Evolutionary conservation across 1,139 yeast species (phyloP).

Genomic region (Taphrina pruni): DNA sequence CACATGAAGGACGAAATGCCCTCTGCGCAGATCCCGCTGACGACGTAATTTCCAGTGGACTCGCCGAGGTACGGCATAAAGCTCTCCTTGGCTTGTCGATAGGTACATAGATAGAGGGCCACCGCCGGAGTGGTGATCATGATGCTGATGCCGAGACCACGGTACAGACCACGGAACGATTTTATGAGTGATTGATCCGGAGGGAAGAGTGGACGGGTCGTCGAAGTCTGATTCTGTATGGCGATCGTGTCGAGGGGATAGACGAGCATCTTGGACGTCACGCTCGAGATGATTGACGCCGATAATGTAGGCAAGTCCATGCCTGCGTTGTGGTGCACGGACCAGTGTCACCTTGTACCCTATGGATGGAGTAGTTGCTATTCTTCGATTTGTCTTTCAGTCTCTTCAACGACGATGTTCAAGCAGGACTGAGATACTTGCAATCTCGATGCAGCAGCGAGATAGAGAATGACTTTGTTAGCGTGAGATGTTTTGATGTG

Average conservation of each 20-base stretch:
- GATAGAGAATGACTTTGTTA: too few species aligned
- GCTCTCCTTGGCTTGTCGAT: slow-evolving; percentile 53
- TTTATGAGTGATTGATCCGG: slow-evolving; percentile 13
- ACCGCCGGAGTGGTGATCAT: slow-evolving; percentile 56
- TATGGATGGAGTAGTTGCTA: too few species aligned
- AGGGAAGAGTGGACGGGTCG: slow-evolving; percentile 38
- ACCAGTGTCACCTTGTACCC: too few species aligned
- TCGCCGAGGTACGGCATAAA: slow-evolving; percentile 54
- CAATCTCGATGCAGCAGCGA: too few species aligned
- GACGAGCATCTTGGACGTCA: slow-evolving; percentile 29
- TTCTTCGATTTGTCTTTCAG: too few species aligned
- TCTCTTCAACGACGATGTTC: not conserved
- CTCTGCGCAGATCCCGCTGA: slow-evolving; percentile 55
- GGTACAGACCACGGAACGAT: slow-evolving; percentile 55
- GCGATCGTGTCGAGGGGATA: slow-evolving; percentile 40
- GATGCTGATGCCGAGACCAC: slow-evolving; percentile 55
- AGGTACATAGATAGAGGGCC: slow-evolving; percentile 55
- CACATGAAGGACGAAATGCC: slow-evolving; percentile 55
- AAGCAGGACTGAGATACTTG: too few species aligned
- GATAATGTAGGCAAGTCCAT: slow-evolving; percentile 37
- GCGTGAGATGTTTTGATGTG: not conserved
- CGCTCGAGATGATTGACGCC: slow-evolving; percentile 32
- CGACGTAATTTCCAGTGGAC: slow-evolving; percentile 52
- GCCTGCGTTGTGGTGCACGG: not conserved
- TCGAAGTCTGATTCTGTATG: slow-evolving; percentile 37